A percentile compares a stretch with the other conserved stretches of the same genome.
Evolutionary conservation across 2,329 filamentous ascomycete species (phyloP).

Genomic region (Aureobasidium sp.): DNA sequence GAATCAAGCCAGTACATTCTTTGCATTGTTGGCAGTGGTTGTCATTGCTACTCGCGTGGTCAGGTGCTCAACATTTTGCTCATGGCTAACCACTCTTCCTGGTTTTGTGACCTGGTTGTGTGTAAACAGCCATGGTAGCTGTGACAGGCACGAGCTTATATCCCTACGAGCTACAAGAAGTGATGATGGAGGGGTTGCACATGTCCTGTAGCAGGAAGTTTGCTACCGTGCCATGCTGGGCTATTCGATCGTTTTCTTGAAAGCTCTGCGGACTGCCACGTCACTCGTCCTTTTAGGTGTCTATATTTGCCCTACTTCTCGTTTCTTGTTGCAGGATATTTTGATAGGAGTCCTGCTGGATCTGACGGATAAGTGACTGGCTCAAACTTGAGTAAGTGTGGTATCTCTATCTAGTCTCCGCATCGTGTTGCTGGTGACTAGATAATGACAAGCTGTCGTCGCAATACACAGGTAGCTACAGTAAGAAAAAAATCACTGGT

Average conservation of each 20-base stretch:
- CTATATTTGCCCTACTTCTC: background rate
- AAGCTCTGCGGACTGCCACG: background rate
- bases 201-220: background rate
- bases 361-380: background rate
- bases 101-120: background rate
- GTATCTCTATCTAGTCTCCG: too few relatives aligned
- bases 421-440: background rate
- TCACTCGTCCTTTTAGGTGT: background rate
- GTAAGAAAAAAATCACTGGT: background rate
- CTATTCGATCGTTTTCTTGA: background rate
- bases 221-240: background rate
- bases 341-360: background rate
- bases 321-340: background rate
- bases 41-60: background rate
- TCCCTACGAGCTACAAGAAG: background rate
- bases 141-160: conserved; percentile 4
- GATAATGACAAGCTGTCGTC: background rate
- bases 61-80: background rate
- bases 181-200: background rate
- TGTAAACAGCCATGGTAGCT: background rate
- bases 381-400: background rate
- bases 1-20: background rate
- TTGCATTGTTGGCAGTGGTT: background rate
- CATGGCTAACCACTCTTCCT: background rate
- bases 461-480: background rate